Conservation (phyloP, 768 basidiomycete genomes). For the Pleurotus pulmonarius region DNA sequence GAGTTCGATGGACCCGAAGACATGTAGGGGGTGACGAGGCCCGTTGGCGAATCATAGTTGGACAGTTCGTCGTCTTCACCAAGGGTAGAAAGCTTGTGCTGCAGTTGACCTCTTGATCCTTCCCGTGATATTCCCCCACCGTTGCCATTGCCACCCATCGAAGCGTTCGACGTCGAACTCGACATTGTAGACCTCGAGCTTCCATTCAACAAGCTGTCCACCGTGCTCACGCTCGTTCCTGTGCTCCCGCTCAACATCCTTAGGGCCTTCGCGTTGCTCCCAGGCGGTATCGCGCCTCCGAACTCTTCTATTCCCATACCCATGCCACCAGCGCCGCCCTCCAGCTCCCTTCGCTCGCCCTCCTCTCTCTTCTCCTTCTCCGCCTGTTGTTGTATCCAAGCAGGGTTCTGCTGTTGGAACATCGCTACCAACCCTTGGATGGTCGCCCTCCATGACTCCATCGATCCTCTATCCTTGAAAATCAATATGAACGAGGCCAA, state of each 20-base stretch:
- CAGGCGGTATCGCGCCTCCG: conserved; percentile 37
- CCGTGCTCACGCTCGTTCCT: conserved; percentile 57
- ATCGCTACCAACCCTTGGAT: conserved; percentile 75
- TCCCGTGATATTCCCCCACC: background rate
- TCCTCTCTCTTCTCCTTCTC: conserved; percentile 25
- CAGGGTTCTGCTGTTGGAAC: conserved; percentile 56
- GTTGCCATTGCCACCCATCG: conserved; percentile 22
- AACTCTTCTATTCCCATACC: conserved; percentile 67
- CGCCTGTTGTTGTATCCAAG: conserved; percentile 27
- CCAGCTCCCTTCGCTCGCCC: background rate
- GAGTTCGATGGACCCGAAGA: conserved; percentile 77
- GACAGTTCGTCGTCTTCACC: conserved; percentile 70
- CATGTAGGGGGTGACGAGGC: conserved; percentile 65
- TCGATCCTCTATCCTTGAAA: conserved; percentile 85
- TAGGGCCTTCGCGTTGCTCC: conserved; percentile 59
- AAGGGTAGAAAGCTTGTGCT: conserved; percentile 59
- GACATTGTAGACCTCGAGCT: conserved; percentile 68
- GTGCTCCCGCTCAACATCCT: conserved; percentile 80
- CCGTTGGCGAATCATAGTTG: conserved; percentile 53
- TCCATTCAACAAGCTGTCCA: conserved; percentile 65
- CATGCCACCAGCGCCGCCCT: no score
- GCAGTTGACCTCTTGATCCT: conserved; percentile 26
- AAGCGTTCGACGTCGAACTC: conserved; percentile 71
- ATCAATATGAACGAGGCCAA: conserved; percentile 94
- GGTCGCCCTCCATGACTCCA: conserved; percentile 86